These are phyloP conservation scores for Pseudogymnoascus sp. DNA, from an alignment of 2,329 filamentous ascomycete species.

Conservation along the genomic window DNA sequence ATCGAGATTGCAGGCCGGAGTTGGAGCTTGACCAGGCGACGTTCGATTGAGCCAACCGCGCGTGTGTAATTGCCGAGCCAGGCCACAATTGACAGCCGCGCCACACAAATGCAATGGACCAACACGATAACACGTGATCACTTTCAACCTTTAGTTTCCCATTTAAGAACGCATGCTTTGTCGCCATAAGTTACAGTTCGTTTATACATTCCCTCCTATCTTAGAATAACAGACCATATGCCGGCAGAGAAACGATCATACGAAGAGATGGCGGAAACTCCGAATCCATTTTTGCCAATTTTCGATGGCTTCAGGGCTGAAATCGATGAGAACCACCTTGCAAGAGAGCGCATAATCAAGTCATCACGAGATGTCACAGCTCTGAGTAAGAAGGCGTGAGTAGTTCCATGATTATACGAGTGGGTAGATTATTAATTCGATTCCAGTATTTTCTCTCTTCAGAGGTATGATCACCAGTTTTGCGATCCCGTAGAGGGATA, in stretches of 20 bases:
- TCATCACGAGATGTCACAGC: constrained; percentile 88
- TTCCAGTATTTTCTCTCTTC: constrained; percentile 71
- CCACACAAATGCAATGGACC: not conserved
- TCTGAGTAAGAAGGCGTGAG: constrained; percentile 92
- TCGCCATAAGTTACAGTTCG: not conserved
- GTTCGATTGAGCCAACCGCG: constrained; percentile 1
- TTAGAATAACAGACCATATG: not conserved
- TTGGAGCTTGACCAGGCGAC: not conserved
- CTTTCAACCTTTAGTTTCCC: not conserved
- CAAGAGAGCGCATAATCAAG: constrained; percentile 84
- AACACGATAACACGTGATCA: constrained; percentile 3
- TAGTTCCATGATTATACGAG: constrained; percentile 9
- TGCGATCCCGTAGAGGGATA: not conserved
- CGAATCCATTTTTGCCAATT: constrained; percentile 56
- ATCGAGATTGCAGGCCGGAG: not conserved
- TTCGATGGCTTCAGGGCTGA: constrained; percentile 83
- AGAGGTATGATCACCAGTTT: constrained; percentile 51
- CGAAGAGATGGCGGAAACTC: constrained; percentile 4
- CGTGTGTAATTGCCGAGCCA: not conserved
- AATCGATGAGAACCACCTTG: constrained; percentile 90
- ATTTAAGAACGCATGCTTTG: not conserved
- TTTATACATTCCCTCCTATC: not conserved
- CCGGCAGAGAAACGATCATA: not conserved
- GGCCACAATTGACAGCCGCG: not conserved
- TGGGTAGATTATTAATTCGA: constrained; percentile 19